Evolutionary conservation across 2,329 filamentous ascomycete genomes (phyloP), one percentile per base, ranked within the genome.

Genomic region (Cercospora sp.): DNA sequence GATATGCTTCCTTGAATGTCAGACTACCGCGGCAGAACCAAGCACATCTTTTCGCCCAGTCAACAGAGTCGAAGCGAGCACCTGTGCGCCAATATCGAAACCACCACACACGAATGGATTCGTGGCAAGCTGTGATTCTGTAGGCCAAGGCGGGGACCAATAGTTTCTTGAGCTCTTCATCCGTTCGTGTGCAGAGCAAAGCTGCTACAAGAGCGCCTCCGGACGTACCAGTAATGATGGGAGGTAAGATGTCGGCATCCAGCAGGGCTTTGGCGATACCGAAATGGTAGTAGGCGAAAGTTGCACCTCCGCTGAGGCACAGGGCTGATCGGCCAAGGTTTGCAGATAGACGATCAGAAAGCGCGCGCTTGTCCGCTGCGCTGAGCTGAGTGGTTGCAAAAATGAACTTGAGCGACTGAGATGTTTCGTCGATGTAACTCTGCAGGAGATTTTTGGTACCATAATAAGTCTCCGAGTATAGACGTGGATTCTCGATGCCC

Each of bases 381-480:
- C 86, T 83, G 33, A 97, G 82, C 72, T 91, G 87, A 33, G 87
- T 84, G 9, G 90, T 93, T 55, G 86, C 82, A 3, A 90, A 81
- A 10, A 98, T 81, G 69, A 95, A 87, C 62, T 86, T 83, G 58
- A 97, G 83, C 31, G 85, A 86, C 2, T 80, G 85, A 82, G 91
- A 89, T 60, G 91, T 90, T 80, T 98, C 94, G 69, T 97, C 92
- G 55, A 97, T 83, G 76, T 94, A 98, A 65, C 90, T 89, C 80
- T 98, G 95, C 31, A 97, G 92, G 71, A 97, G 81, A 69, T 95
- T 88, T 80, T 99, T 99, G n/a, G 95, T 98, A 33, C 95, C 95
- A 74, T 93, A 97, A 78, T 99, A 99, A 3, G 94, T 96, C 81
- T 98, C 94, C 75, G 92, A 96, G 79, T 99, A 99, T n/a, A 99